Evolutionary conservation across 1,139 yeast species (phyloP).

Genomic region (Barnettozyma hawaiiensis): DNA sequence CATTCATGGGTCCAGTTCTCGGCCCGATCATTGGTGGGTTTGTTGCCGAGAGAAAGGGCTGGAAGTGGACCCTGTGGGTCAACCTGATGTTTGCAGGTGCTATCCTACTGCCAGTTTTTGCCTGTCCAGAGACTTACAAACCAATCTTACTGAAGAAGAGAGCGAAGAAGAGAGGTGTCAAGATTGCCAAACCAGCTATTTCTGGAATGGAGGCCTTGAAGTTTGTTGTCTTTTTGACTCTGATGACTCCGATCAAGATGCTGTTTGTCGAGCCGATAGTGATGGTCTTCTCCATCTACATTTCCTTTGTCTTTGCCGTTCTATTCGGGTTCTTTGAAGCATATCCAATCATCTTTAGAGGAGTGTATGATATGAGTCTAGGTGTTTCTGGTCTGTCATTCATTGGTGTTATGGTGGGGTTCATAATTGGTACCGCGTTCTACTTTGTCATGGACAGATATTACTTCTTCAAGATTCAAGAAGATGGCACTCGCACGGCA

Average conservation of each 20-base stretch:
- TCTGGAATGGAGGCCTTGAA: conserved; percentile 30
- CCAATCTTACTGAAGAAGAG: conserved; percentile 51
- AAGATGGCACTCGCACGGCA: conserved; percentile 57
- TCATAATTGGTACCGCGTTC: conserved; percentile 45
- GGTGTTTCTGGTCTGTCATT: conserved; percentile 67
- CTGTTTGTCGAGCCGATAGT: conserved; percentile 66
- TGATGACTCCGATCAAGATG: conserved; percentile 61
- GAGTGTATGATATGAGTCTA: conserved; percentile 48
- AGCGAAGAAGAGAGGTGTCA: conserved; percentile 54
- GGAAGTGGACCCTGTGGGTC: conserved; percentile 82
- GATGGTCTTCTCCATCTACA: conserved; percentile 55
- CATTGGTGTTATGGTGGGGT: conserved; percentile 64
- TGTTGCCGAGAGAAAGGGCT: conserved; percentile 59
- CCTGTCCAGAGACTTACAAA: conserved; percentile 69
- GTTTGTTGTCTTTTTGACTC: conserved; percentile 38
- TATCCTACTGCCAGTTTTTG: conserved; percentile 49
- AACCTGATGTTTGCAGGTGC: conserved; percentile 66
- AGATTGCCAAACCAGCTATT: conserved; percentile 34
- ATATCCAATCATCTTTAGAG: conserved; percentile 64
- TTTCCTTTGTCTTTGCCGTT: conserved; percentile 70
- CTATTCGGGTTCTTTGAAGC: conserved; percentile 76
- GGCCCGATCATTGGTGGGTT: conserved; percentile 84
- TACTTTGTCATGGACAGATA: conserved; percentile 46
- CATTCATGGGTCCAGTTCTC: conserved; percentile 73
- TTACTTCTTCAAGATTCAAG: conserved; percentile 48